Base-by-base conservation (phyloP, 2,329 filamentous ascomycete species). In the Aciculosporium take region DNA sequence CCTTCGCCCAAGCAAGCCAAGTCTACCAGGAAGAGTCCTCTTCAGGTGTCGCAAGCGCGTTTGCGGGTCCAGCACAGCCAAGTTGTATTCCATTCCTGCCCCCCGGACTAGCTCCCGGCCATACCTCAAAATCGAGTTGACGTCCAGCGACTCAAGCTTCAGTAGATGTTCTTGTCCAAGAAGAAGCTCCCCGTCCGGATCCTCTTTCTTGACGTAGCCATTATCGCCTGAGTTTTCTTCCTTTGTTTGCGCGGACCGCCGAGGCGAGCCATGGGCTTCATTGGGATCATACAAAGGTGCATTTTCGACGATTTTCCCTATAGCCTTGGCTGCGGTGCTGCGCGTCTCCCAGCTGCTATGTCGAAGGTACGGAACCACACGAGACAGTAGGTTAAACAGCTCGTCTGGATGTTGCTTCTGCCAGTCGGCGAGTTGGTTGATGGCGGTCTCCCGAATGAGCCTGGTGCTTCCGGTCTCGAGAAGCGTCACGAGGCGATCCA, bases 381-480 rank as follows among this genome's bases (percentile, higher is more conserved):
- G 75, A 24, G 86, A 89, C 10, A 98, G 72, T 6, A 98, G 73
- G 57, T 96, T 95, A 65, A 96, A 96, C 1, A 98, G 70, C 61
- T 98, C 93, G 64, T 98, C 89, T 0, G 91, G 91, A 54, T 96
- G 91, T 60, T 91, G 84, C 59, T 95, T 96, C 64, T 98, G 93
- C 62, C 94, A 91, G 64, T 98, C 91, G 47, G 88, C 91, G 48
- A 98, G 74, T 65, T 98, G 91, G 57, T 93, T 87, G 47, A 94
- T 91, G 47, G 91, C 93, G 48, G 91, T 98, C 57, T 95, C 94
- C 51, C 93, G 81, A 58, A 98, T 96, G 51, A 98, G 72, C 58
- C 83, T 81, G 46, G 91, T 98, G 65, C 89, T 96, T 53, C 91
- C 91, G 44, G 91, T 96, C 72, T 98, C 91, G 53, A 98, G 79